These are phyloP conservation scores for Orbilia brochopaga DNA, from an alignment of 2,329 filamentous ascomycete genomes.

Conservation along the genomic window DNA sequence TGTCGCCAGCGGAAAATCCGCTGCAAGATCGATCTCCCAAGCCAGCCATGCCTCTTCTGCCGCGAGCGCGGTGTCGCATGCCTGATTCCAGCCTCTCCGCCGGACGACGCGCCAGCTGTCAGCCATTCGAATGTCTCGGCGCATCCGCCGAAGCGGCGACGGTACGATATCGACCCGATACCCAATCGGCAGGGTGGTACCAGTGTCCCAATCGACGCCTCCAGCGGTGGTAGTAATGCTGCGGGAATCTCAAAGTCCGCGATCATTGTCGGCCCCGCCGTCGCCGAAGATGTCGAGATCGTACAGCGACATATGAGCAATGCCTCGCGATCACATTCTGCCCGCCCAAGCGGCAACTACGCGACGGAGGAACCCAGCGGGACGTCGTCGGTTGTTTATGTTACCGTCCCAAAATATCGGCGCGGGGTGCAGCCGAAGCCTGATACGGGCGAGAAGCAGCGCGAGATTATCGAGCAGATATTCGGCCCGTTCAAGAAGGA, in stretches of 20 bases:
- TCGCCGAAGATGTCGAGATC: slow-evolving; percentile 67
- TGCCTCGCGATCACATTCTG: slow-evolving; percentile 23
- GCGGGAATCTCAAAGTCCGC: slow-evolving; percentile 57
- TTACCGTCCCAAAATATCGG: slow-evolving; percentile 53
- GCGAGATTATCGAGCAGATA: slow-evolving; percentile 66
- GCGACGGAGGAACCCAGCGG: slow-evolving; percentile 57
- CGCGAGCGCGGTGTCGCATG: slow-evolving; percentile 66
- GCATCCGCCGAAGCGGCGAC: slow-evolving; percentile 35
- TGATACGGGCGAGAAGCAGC: slow-evolving; percentile 61
- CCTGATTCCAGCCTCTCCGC: slow-evolving; percentile 51
- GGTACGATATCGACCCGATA: slow-evolving; percentile 20
- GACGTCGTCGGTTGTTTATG: slow-evolving; percentile 58
- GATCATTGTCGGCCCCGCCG: slow-evolving; percentile 67
- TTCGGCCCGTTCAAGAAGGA: slow-evolving; percentile 64
- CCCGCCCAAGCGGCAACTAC: slow-evolving; percentile 15
- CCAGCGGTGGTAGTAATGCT: slow-evolving; percentile 56
- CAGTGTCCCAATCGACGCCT: neutral
- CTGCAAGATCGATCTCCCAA: slow-evolving; percentile 66
- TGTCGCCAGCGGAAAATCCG: slow-evolving; percentile 69
- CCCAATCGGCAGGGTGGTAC: neutral
- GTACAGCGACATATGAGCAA: slow-evolving; percentile 47
- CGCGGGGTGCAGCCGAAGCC: slow-evolving; percentile 59
- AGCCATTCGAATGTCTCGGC: neutral
- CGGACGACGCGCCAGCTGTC: slow-evolving; percentile 48
- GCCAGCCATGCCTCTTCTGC: slow-evolving; percentile 66